phyloP scores from a whole-genome alignment of 73 alveolate genomes.

The Blepharisma stoltei region DNA sequence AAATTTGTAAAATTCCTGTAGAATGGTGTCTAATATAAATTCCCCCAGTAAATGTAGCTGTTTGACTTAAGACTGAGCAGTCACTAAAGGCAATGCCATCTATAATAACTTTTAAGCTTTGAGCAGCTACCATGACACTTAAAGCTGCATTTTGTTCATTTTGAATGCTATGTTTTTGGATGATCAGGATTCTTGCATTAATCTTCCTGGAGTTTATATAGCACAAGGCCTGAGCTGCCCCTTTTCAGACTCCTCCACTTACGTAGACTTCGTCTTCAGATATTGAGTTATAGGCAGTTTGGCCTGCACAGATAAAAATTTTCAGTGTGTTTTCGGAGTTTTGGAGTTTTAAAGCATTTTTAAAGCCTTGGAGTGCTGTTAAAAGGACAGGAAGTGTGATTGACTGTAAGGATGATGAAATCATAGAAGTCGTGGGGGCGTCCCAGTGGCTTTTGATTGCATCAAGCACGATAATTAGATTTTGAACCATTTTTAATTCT shows the following conservation, averaged over 20 bases:
- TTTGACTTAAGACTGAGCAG: not conserved
- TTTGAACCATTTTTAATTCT: not conserved
- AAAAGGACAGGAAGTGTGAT: not conserved
- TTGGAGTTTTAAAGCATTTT: conserved; percentile 16
- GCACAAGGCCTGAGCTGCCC: not conserved
- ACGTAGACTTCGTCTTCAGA: not conserved
- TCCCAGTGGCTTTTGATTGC: not conserved
- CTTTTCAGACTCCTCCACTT: not conserved
- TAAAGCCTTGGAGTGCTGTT: not conserved
- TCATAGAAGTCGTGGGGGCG: not conserved
- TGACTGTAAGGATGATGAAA: not conserved
- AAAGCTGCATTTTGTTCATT: conserved; percentile 14
- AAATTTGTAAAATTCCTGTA: not conserved
- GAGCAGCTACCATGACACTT: conserved; percentile 22
- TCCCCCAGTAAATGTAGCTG: conserved; percentile 20
- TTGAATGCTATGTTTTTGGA: not conserved
- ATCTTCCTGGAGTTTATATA: not conserved
- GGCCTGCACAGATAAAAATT: not conserved
- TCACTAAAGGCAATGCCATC: conserved; percentile 25
- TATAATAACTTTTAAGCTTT: not conserved
- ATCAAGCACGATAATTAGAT: not conserved
- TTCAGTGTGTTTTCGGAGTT: conserved; percentile 1
- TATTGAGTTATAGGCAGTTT: not conserved
- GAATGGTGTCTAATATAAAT: not conserved
- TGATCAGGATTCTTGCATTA: not conserved